Conservation (phyloP, 2,329 filamentous ascomycete genomes). For the Emydomyces testavorans region DNA sequence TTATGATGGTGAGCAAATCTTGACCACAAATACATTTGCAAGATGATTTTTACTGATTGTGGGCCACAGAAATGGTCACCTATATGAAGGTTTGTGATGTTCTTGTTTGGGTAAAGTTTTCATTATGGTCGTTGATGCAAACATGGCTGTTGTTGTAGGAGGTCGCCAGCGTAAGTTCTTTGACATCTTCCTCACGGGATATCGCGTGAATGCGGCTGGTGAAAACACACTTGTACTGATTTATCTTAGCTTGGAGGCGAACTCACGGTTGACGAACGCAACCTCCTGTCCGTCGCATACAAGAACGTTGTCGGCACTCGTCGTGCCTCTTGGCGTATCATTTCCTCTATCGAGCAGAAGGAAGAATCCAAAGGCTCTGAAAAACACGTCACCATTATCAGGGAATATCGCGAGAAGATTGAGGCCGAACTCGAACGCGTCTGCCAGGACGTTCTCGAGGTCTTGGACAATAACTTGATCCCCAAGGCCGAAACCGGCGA, state of each 20-base stretch:
- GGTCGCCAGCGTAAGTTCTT: slow-evolving; percentile 69
- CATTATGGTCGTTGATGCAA: not conserved
- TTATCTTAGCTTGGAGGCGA: slow-evolving; percentile 50
- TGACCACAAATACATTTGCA: slow-evolving; percentile 9
- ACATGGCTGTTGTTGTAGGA: slow-evolving; percentile 44
- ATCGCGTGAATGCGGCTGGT: slow-evolving; percentile 14
- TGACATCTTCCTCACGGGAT: slow-evolving; percentile 10
- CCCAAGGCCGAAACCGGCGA: slow-evolving; percentile 93
- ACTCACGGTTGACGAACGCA: slow-evolving; percentile 60
- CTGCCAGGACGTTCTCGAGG: slow-evolving; percentile 94
- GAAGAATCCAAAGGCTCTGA: slow-evolving; percentile 97
- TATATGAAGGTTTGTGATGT: slow-evolving; percentile 74
- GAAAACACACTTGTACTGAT: slow-evolving; percentile 16
- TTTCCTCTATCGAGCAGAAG: slow-evolving; percentile 99
- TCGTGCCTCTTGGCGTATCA: slow-evolving; percentile 98
- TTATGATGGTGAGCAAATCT: slow-evolving; percentile 66
- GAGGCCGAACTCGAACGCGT: slow-evolving; percentile 94
- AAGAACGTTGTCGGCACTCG: slow-evolving; percentile 99
- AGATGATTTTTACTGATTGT: slow-evolving; percentile 2
- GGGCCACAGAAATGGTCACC: slow-evolving; percentile 70
- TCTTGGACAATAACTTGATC: slow-evolving; percentile 85
- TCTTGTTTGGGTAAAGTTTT: not conserved
- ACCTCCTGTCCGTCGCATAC: slow-evolving; percentile 96
- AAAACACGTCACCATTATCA: slow-evolving; percentile 87
- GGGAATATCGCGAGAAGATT: slow-evolving; percentile 97